Evolutionary conservation across 1,139 yeast species (phyloP), one percentile per base, ranked within the genome.

Genomic region (Kazachstania sp.): DNA sequence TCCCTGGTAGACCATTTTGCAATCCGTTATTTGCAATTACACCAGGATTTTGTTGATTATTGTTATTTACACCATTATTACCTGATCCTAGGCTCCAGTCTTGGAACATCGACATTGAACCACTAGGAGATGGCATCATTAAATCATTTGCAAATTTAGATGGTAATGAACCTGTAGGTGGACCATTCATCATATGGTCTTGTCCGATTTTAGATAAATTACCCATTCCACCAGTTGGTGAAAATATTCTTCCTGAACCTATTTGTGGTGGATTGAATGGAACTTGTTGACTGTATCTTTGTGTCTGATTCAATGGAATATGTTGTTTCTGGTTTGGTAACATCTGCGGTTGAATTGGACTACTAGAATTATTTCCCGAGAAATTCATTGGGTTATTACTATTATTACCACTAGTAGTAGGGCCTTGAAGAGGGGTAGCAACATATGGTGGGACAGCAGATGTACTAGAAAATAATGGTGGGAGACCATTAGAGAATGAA

Each of bases 91-190:
- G 44, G 5, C 60, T 53, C 67, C 67, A 63, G 49, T 63, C 66
- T 36, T 59, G 64, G 44, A 63, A 63, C 64, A 62, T 59, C 4
- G 64, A 52, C 45, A 59, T 57, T 1, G 63, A 52, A 1, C 49
- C 51, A 34, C 49, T 58, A 12, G 67, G 66, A 12, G 67, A 63
- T 8, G 64, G 58, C 15, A 61, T 62, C 54, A 63, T 60, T 32
- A 63, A 48, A 45, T 63, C 67, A 29, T 59, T 61, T 2, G 56
- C 61, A 48, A 59, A 62, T 44, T 61, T 61, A 7, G 66, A 62
- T 6, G 66, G 65, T 40, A 60, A 42, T 3, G 62, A 52, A 3
- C 64, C 64, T 1, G 61, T 51, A 20, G 52, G 39, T 3, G 61
- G 60, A 1, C 60, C 61, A 32, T 41, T 42, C 31, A 28, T 32